A percentile compares a stretch with the other conserved stretches of the same genome.
Evolutionary conservation across 371 early-diverging fungal genomes (phyloP).

Genomic region (Zopfochytrium polystomum): DNA sequence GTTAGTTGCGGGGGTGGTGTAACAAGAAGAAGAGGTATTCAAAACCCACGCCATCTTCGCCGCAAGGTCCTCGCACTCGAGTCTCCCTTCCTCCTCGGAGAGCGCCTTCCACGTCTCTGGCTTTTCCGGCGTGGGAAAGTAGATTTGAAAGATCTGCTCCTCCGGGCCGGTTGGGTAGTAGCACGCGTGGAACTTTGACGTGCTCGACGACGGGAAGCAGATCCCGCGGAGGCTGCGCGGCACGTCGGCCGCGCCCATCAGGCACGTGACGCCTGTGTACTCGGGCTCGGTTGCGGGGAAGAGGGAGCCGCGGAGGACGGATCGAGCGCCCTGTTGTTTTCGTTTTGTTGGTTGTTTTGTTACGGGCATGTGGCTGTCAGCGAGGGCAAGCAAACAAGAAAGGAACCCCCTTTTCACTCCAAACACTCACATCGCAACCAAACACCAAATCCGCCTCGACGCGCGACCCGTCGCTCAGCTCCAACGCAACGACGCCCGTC

Average conservation of each 20-base stretch:
- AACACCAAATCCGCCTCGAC: conserved; percentile 21
- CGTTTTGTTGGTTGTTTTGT: no score
- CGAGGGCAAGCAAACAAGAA: no score
- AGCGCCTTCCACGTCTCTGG: conserved; percentile 38
- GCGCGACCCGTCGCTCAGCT: conserved; percentile 13
- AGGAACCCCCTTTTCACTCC: no score
- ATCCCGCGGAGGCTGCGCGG: conserved; percentile 23
- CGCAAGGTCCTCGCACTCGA: conserved; percentile 24
- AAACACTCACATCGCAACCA: no score
- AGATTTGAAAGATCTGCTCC: conserved; percentile 39
- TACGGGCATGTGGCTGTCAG: no score
- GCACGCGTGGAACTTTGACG: conserved; percentile 37
- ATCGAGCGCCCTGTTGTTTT: conserved; percentile 36
- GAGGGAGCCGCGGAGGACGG: conserved; percentile 19
- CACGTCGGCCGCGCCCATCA: conserved; percentile 31
- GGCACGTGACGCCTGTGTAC: conserved; percentile 38
- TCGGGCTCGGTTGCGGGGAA: conserved; percentile 29
- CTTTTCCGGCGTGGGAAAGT: conserved; percentile 28
- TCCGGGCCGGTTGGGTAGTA: conserved; percentile 28
- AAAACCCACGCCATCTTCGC: conserved; percentile 8
- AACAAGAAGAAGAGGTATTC: no score
- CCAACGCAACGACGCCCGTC: conserved; percentile 9
- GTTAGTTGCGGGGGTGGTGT: no score
- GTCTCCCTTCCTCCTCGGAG: conserved; percentile 18
- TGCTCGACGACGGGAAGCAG: conserved; percentile 33